These are phyloP conservation scores for Macrolepiota albuminosa DNA, from an alignment of 768 basidiomycete genomes.

Conservation along the genomic window DNA sequence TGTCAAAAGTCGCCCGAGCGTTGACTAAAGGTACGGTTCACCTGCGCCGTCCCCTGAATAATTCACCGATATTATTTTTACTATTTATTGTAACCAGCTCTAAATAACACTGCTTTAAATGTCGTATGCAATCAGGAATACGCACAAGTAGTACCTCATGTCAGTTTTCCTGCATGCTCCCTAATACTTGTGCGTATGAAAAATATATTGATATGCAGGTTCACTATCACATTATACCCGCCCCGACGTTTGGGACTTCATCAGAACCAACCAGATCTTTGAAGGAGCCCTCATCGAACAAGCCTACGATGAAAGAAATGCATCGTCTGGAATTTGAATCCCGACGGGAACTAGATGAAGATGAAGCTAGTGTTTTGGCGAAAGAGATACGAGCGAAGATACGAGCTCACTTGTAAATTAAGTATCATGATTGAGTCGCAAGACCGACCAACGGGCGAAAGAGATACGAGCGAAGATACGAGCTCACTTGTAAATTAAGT, in stretches of 20 bases:
- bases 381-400: conserved; percentile 45
- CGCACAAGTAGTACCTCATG: conserved; percentile 77
- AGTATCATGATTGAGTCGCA: background rate
- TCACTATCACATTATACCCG: conserved; percentile 75
- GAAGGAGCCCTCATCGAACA: conserved; percentile 9
- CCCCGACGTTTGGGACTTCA: conserved; percentile 40
- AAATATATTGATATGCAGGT: conserved; percentile 36
- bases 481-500: conserved; percentile 28
- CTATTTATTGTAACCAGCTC: conserved; percentile 28
- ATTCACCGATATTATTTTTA: conserved; percentile 6
- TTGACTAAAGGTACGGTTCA: conserved; percentile 47
- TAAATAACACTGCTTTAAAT: conserved; percentile 65
- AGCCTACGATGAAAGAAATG: conserved; percentile 47
- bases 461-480: conserved; percentile 46
- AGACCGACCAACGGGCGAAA: conserved; percentile 15
- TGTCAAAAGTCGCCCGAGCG: conserved; percentile 59
- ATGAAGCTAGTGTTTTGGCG: conserved; percentile 44
- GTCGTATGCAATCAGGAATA: conserved; percentile 82
- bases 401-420: conserved; percentile 32
- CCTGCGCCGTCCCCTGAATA: background rate
- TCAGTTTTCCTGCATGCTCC: conserved; percentile 24
- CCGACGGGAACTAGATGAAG: conserved; percentile 55
- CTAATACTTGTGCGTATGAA: background rate
- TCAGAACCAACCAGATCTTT: conserved; percentile 5
- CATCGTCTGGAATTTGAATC: conserved; percentile 55